Evolutionary conservation across 2,329 filamentous ascomycete species (phyloP).

Genomic region (Sordariomycetes sp.): DNA sequence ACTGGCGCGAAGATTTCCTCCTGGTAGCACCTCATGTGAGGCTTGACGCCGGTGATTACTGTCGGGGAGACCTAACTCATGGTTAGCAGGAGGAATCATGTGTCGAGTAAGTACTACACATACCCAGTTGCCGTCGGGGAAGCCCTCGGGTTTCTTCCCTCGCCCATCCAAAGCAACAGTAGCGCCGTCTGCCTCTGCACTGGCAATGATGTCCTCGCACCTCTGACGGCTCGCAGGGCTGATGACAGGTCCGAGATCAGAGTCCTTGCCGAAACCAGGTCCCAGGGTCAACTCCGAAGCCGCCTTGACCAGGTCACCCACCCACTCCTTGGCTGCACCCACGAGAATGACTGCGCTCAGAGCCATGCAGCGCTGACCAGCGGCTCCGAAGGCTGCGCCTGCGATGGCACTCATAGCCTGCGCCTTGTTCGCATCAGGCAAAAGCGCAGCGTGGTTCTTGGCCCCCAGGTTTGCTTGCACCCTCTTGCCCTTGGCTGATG

Average conservation of each 20-base stretch:
- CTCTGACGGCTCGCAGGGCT: conserved; percentile 67
- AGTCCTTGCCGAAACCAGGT: conserved; percentile 71
- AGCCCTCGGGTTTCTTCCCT: conserved; percentile 65
- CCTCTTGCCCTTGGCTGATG: conserved; percentile 70
- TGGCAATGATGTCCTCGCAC: conserved; percentile 66
- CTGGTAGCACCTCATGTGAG: conserved; percentile 65
- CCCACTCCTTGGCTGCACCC: conserved; percentile 74
- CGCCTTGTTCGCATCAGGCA: conserved; percentile 75
- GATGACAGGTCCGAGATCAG: conserved; percentile 76
- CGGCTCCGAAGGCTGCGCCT: conserved; percentile 67
- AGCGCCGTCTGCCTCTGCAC: conserved; percentile 71
- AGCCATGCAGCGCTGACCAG: conserved; percentile 72
- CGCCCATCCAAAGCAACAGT: conserved; percentile 73
- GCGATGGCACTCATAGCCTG: conserved; percentile 68
- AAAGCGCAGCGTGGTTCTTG: conserved; percentile 71
- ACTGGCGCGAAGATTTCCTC: conserved; percentile 75
- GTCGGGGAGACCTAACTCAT: conserved; percentile 40
- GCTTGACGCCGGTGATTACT: conserved; percentile 66
- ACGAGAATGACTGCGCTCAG: conserved; percentile 69
- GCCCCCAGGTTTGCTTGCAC: conserved; percentile 72
- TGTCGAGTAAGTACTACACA: no score
- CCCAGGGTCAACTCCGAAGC: conserved; percentile 66
- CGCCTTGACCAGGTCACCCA: conserved; percentile 65
- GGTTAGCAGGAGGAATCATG: no score
- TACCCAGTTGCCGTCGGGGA: conserved; percentile 81